Base-by-base conservation (phyloP, 106 monocot species). In the Dendrobium huoshanense region DNA sequence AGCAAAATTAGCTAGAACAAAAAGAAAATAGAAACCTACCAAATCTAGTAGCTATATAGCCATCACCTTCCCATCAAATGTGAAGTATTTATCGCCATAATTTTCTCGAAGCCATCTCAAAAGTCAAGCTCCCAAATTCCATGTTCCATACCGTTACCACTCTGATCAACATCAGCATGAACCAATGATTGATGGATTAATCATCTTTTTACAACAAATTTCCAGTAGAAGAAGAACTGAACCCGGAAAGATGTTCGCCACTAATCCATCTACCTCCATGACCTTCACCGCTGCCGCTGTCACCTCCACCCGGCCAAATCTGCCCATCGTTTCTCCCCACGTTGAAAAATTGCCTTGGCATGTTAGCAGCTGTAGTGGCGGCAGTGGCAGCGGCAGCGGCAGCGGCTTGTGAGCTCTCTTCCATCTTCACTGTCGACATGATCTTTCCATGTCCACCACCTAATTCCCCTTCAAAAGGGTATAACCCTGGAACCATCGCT, bases 401-500 rank as follows among this genome's bases (percentile, higher is more conserved):
- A 13, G 27, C 64, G 7, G 64, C 70, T 61, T 61, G 61, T 5
- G 61, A n/a, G 19, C 78, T 86, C 42, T 88, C 87, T 10, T 90
- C 90, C 87, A 85, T 83, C 75, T 90, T 87, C 43, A 81, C 81
- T 2, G 87, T 73, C 15, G 87, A 56, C 75, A 81, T 40, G 42
- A 84, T 77, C 48, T 80, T 29, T 42, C 77, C 77, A 70, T 85
- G 82, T 37, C 72, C 77, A 11, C 81, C 70, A 72, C 24, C 13
- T 40, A 78, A 51, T 43, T 65, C 80, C 43, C 83, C 75, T 2
- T 85, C 88, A 31, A 88, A 85, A 19, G 77, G 75, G 79, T 79
- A 91, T 56, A 88, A 43, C 42, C 85, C 88, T 33, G 85, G n/a
- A 11, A 67, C 20, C 77, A 84, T 61, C 47, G 72, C 19, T 54